Percentiles rank a stretch among this genome's conserved stretches.
Evolutionary conservation across 129 eudicot genomes (phyloP).

Genomic region (Escallonia rubra): DNA sequence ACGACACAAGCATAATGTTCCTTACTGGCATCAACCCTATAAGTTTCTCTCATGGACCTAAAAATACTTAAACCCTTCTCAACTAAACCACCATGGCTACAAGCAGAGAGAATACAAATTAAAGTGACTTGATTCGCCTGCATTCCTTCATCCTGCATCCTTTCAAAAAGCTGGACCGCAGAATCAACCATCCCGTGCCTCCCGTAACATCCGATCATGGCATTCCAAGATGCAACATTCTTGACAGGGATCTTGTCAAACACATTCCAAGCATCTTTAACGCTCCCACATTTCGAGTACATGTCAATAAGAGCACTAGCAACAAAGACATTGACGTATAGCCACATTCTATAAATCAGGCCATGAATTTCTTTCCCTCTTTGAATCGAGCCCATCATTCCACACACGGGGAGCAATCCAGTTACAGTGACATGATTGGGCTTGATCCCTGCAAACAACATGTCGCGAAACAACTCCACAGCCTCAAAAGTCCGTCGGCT

Average conservation of each 20-base stretch:
- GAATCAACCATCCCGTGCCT: conserved; percentile 48
- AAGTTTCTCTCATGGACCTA: conserved; percentile 44
- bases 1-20: conserved; percentile 73
- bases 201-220: conserved; percentile 72
- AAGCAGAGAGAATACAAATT: conserved; percentile 60
- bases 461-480: conserved; percentile 38
- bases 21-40: conserved; percentile 34
- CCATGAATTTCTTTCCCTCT: conserved; percentile 68
- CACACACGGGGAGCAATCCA: conserved; percentile 54
- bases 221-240: conserved; percentile 64
- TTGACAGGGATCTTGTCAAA: conserved; percentile 33
- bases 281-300: conserved; percentile 73
- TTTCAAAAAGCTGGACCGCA: conserved; percentile 43
- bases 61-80: conserved; percentile 64
- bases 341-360: conserved; percentile 41
- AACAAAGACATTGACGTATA: conserved; percentile 41
- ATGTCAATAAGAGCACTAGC: conserved; percentile 71
- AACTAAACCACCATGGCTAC: conserved; percentile 67
- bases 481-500: conserved; percentile 42
- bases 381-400: conserved; percentile 33
- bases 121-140: conserved; percentile 62
- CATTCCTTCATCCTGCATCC: conserved; percentile 39
- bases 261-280: conserved; percentile 38
- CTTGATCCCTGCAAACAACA: conserved; percentile 46
- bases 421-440: conserved; percentile 64